phyloP scores from a whole-genome alignment of 1,139 yeast genomes.

The Candida neerlandica region DNA sequence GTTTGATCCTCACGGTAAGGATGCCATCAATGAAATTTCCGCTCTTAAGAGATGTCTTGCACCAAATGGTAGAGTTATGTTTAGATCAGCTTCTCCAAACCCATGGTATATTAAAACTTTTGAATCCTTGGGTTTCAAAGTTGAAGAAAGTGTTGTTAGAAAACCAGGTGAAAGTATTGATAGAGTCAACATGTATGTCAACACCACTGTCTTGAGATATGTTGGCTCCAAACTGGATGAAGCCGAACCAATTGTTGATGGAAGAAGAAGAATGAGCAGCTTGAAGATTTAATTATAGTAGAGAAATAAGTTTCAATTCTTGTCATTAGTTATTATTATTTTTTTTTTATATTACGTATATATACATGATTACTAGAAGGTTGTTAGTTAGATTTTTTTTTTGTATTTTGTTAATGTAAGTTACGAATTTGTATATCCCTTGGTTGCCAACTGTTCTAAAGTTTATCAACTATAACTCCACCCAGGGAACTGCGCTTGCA shows the following conservation, averaged over 20 bases:
- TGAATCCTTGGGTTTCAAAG: constrained; percentile 65
- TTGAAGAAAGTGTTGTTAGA: constrained; percentile 72
- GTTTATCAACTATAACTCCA: no score
- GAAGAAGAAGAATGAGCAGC: constrained; percentile 43
- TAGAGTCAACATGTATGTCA: constrained; percentile 84
- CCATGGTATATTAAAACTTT: constrained; percentile 81
- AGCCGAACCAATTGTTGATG: constrained; percentile 8
- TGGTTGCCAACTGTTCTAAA: no score
- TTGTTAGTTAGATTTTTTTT: no score
- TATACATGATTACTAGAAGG: no score
- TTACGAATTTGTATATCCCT: no score
- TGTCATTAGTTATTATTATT: neutral
- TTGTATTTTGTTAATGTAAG: no score
- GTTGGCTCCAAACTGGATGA: neutral
- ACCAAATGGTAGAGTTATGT: constrained; percentile 71
- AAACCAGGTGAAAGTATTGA: constrained; percentile 66
- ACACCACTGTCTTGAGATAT: constrained; percentile 39
- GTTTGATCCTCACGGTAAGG: constrained; percentile 69
- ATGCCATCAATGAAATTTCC: constrained; percentile 65
- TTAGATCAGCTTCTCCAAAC: constrained; percentile 70
- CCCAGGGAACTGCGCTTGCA: no score
- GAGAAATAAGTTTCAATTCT: constrained; percentile 1
- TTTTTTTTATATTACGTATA: neutral
- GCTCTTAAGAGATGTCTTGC: constrained; percentile 66
- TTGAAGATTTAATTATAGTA: constrained; percentile 30